Conservation (phyloP, 225 moss, liverwort and hornwort genomes). For the Pleurozium schreberi region DNA sequence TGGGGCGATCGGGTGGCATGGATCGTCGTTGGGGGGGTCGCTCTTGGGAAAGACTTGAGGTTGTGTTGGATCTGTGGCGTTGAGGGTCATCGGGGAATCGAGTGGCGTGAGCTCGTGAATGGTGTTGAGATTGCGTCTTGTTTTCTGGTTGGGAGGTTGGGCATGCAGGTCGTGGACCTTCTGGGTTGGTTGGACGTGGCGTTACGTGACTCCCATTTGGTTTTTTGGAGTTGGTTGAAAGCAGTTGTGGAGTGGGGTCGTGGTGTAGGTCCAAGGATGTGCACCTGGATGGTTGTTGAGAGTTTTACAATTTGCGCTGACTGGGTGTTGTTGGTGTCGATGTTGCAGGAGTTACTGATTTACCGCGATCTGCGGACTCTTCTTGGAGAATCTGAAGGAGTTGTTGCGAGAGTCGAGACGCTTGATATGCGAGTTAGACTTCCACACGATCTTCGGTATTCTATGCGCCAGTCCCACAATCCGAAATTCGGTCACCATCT, state of each 20-base stretch:
- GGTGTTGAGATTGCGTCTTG: background rate
- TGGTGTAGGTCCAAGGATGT: background rate
- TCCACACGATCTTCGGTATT: conserved; percentile 5
- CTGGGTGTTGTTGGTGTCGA: background rate
- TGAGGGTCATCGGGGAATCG: background rate
- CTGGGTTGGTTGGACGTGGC: background rate
- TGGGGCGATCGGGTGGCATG: background rate
- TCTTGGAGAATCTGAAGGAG: background rate
- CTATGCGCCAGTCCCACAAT: conserved; percentile 33
- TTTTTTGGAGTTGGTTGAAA: background rate
- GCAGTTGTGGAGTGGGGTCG: background rate
- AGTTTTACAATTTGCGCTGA: background rate
- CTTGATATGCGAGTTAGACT: conserved; percentile 21
- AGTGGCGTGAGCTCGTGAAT: background rate
- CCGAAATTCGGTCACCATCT: background rate
- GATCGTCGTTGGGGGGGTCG: background rate
- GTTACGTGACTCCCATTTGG: background rate
- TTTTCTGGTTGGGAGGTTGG: background rate
- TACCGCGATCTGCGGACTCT: conserved; percentile 5
- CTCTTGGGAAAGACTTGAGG: background rate
- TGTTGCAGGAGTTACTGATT: background rate
- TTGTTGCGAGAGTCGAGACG: background rate
- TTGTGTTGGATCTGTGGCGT: background rate
- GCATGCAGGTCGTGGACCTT: background rate
- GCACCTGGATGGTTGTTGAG: background rate